Evolutionary conservation across 257 asterid species (phyloP), one percentile per base, ranked within the genome.

Genomic region (Penstemon davidsonii): DNA sequence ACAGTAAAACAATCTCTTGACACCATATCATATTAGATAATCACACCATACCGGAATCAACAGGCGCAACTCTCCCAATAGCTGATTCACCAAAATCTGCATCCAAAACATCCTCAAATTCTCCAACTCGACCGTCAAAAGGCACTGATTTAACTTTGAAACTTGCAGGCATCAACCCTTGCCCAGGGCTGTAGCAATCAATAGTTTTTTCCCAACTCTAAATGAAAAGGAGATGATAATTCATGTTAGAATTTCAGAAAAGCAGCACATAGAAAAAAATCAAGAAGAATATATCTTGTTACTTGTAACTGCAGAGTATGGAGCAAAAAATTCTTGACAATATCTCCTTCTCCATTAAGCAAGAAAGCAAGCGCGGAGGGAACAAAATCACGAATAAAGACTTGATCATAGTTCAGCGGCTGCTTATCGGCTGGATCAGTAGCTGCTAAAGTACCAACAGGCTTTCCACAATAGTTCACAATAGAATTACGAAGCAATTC

Each of bases 131-230:
- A 70, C 88, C 95, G 8, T 82, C 85, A 18, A 83, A 84, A 65
- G 95, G 92, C 71, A 76, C 69, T 18, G 68, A 62, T 79, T 82
- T 78, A 42, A 87, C 88, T 76, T 89, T 89, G 43, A 89, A 89
- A 83, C 96, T 89, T 9, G 96, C 90, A 11, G 95, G 95, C 95
- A 87, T 89, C 71, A 89, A 76, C 71, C 95, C 95, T 78, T 83
- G 87, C 64, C 96, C 96, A 25, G 92, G 96, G 78, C 86, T 84
- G 65, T 87, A 76, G 83, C 90, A 87, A 71, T 89, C 96, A 7
- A 89, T 95, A 33, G 89, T 82, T 78, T 87, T 89, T 76, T 89
- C 92, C 96, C 92, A 89, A 76, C 96, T 85, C 96, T 89, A 73
- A 64, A 38, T 18, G 41, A n/a, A 69, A 65, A 64, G 6, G 33